Percentiles rank a stretch among this genome's conserved stretches.
These are phyloP conservation scores for Musa balbisiana DNA, from an alignment of 202 grass and related monocot genomes.

Conservation along the genomic window DNA sequence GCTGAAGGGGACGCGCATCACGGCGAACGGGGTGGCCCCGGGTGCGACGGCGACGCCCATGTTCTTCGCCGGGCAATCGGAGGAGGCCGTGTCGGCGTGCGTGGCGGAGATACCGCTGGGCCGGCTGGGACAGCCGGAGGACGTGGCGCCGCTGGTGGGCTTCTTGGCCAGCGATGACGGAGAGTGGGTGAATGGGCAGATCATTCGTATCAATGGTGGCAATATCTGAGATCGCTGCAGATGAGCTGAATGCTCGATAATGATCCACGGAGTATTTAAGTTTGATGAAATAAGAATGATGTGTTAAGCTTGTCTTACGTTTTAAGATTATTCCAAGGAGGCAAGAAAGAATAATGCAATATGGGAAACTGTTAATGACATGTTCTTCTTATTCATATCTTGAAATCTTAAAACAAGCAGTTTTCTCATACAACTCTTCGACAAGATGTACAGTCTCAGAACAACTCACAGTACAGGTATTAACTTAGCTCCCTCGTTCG, in stretches of 20 bases:
- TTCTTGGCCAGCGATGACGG: constrained; percentile 57
- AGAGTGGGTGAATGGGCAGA: constrained; percentile 61
- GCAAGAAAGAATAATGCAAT: background rate
- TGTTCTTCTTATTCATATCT: background rate
- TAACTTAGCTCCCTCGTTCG: background rate
- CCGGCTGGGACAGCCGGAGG: constrained; percentile 37
- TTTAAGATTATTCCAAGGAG: too few species aligned
- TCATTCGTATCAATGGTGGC: constrained; percentile 38
- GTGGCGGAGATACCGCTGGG: constrained; percentile 48
- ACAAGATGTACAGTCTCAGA: background rate
- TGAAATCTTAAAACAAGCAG: background rate
- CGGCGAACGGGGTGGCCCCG: constrained; percentile 54
- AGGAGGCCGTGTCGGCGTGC: constrained; percentile 26
- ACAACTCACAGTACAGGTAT: background rate
- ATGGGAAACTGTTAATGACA: background rate
- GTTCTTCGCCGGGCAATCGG: constrained; percentile 50
- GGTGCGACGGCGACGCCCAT: constrained; percentile 52
- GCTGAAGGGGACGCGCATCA: constrained; percentile 52
- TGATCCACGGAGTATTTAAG: too few species aligned
- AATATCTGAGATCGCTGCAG: background rate
- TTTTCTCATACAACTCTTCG: background rate
- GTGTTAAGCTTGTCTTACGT: too few species aligned
- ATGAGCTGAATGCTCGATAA: too few species aligned
- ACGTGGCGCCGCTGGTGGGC: constrained; percentile 60
- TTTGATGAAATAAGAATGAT: too few species aligned